These are phyloP conservation scores for Microsporum canis DNA, from an alignment of 2,329 filamentous ascomycete genomes.

Conservation along the genomic window DNA sequence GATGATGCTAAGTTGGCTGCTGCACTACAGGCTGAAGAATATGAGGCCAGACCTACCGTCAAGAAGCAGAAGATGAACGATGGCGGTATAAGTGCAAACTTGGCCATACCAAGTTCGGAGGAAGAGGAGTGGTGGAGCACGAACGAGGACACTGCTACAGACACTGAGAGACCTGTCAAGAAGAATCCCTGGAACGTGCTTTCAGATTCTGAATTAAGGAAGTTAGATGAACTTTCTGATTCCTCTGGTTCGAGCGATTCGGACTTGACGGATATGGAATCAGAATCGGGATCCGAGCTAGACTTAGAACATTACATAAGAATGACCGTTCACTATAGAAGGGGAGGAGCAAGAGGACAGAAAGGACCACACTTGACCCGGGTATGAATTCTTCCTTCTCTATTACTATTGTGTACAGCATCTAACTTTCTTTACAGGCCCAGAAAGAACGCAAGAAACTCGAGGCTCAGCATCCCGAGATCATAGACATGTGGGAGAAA, in stretches of 20 bases:
- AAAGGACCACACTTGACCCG: not conserved
- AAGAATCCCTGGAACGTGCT: not conserved
- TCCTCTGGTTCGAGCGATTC: not conserved
- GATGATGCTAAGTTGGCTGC: constrained; percentile 44
- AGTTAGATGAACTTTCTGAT: not conserved
- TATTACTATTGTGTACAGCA: not conserved
- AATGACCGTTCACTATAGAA: no score
- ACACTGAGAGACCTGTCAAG: not conserved
- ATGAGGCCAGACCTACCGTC: constrained; percentile 23
- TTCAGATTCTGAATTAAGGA: not conserved
- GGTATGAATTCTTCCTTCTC: not conserved
- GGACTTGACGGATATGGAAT: not conserved
- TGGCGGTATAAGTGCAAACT: constrained; percentile 7
- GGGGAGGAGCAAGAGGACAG: no score
- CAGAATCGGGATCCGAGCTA: not conserved
- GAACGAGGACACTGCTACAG: not conserved
- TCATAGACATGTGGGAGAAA: constrained; percentile 75
- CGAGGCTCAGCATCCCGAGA: constrained; percentile 63
- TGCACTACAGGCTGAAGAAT: constrained; percentile 47
- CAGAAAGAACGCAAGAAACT: constrained; percentile 54
- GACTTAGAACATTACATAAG: no score
- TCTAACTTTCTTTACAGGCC: constrained; percentile 20
- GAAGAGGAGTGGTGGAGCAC: not conserved
- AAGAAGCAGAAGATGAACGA: constrained; percentile 28
- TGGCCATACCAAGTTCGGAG: not conserved